Evolutionary conservation across 208 protist species (phyloP).

Genomic region (Histomonas meleagridis): DNA sequence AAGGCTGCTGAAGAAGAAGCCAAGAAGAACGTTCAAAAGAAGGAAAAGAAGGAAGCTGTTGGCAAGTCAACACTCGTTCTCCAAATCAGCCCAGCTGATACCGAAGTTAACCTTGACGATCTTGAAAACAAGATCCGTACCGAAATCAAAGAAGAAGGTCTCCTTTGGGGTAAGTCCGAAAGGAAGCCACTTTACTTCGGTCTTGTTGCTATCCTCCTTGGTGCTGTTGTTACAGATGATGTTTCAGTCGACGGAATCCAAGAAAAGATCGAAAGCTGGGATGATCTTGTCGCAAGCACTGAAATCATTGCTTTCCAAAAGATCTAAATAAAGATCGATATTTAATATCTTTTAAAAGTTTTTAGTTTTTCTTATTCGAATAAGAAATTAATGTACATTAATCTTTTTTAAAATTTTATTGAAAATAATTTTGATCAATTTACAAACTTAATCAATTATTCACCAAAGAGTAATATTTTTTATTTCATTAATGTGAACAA

Average conservation of each 20-base stretch:
- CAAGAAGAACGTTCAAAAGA: neutral
- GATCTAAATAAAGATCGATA: slow-evolving; percentile 34
- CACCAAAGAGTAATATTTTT: too few species aligned
- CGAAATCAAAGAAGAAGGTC: neutral
- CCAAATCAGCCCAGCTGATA: neutral
- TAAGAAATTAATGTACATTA: too few species aligned
- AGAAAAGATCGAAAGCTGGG: neutral
- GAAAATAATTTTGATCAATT: too few species aligned
- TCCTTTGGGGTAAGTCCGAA: slow-evolving; percentile 15
- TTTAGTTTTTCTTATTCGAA: too few species aligned
- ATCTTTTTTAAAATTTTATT: too few species aligned
- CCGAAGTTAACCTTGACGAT: neutral
- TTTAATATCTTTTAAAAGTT: too few species aligned
- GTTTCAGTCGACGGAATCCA: neutral
- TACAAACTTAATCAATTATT: too few species aligned
- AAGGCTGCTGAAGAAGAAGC: too few species aligned
- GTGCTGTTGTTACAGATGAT: slow-evolving; percentile 37
- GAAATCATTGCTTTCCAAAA: slow-evolving; percentile 36
- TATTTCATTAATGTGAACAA: too few species aligned
- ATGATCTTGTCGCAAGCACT: neutral
- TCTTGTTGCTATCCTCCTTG: neutral
- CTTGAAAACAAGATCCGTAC: slow-evolving; percentile 11
- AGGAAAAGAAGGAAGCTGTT: neutral
- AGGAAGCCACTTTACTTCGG: neutral
- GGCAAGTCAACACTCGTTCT: slow-evolving; percentile 35